A percentile compares a stretch with the other conserved stretches of the same genome.
Evolutionary conservation across 2,329 filamentous ascomycete genomes (phyloP).

Genomic region (Aureobasidium sp.): DNA sequence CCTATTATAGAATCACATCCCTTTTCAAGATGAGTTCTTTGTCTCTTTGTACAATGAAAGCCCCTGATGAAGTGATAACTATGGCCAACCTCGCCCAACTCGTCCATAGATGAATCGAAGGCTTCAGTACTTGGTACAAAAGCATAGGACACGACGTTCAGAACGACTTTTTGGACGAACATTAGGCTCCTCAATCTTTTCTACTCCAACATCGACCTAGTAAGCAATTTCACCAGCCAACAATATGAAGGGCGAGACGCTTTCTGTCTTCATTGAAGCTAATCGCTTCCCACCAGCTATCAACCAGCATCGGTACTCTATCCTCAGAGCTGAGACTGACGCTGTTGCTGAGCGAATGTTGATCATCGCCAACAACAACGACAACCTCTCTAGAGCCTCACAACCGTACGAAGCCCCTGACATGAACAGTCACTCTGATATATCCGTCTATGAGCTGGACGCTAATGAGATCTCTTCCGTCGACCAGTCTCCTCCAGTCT

Average conservation of each 20-base stretch:
- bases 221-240: neutral
- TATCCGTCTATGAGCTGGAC: neutral
- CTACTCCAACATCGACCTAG: neutral
- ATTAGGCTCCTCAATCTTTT: neutral
- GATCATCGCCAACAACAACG: neutral
- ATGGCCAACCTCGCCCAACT: neutral
- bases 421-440: neutral
- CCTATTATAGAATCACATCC: neutral
- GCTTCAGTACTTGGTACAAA: neutral
- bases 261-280: slow-evolving; percentile 1
- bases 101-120: neutral
- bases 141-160: neutral
- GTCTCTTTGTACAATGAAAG: neutral
- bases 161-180: neutral
- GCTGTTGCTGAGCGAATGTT: neutral
- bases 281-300: slow-evolving; percentile 3
- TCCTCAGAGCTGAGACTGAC: neutral
- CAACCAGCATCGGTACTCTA: neutral
- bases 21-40: neutral
- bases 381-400: neutral
- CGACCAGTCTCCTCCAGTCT: neutral
- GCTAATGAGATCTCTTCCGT: neutral
- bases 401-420: neutral
- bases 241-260: neutral
- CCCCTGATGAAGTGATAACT: neutral